phyloP scores from a whole-genome alignment of 331 rosid species.

The Dryas integrifolia region DNA sequence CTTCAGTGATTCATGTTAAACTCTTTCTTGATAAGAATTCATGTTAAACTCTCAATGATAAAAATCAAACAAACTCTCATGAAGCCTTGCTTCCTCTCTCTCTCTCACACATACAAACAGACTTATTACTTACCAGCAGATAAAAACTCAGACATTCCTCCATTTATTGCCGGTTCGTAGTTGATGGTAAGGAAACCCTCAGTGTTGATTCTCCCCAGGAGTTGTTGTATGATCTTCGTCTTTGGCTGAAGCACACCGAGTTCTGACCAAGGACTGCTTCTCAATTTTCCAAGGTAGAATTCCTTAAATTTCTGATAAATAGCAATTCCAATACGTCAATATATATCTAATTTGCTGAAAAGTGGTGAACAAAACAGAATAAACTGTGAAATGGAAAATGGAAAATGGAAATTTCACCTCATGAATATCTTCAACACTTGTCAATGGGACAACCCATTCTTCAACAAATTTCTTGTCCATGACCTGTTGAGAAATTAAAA shows the following conservation, averaged over 20 bases:
- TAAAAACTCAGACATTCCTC: constrained; percentile 69
- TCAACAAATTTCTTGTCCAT: constrained; percentile 24
- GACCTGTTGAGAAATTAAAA: too few relatives aligned
- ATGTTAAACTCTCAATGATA: too few relatives aligned
- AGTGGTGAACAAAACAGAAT: neutral
- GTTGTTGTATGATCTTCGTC: constrained; percentile 71
- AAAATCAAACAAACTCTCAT: too few relatives aligned
- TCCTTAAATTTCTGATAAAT: constrained; percentile 51
- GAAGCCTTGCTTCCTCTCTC: too few relatives aligned
- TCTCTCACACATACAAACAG: too few relatives aligned
- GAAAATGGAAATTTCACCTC: constrained; percentile 47
- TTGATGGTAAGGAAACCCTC: constrained; percentile 80
- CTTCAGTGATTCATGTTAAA: too few relatives aligned
- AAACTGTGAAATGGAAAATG: neutral
- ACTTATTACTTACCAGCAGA: constrained; percentile 34
- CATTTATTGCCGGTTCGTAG: constrained; percentile 85
- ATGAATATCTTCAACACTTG: constrained; percentile 57
- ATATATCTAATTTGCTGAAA: neutral
- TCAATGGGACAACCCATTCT: constrained; percentile 86
- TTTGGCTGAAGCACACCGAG: constrained; percentile 83
- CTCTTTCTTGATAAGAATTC: too few relatives aligned
- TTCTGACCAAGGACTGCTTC: constrained; percentile 83
- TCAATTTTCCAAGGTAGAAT: constrained; percentile 72
- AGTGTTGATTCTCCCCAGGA: constrained; percentile 51
- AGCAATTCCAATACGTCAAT: constrained; percentile 21